phyloP scores from a whole-genome alignment of 106 monocot species.

The Ottelia alismoides region DNA sequence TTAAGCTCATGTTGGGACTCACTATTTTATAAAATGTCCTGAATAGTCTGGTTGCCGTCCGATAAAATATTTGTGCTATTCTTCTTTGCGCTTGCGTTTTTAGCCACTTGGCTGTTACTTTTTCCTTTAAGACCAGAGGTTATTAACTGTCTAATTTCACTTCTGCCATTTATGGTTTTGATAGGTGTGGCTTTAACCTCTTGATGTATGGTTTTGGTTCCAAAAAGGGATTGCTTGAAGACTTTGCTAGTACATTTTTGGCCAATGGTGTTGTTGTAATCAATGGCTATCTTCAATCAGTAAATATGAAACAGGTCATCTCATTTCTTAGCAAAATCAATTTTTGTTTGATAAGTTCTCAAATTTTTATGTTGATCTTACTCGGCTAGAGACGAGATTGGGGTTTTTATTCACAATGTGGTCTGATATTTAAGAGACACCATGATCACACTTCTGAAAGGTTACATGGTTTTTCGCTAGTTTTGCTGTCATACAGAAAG shows the following conservation, averaged over 20 bases:
- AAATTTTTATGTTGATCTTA: neutral
- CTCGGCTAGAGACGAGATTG: neutral
- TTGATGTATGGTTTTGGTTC: constrained; percentile 98
- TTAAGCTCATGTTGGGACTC: no score
- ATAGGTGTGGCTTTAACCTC: constrained; percentile 88
- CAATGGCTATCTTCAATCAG: constrained; percentile 84
- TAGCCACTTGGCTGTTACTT: neutral
- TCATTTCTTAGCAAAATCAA: no score
- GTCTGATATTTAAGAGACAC: no score
- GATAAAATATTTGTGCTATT: neutral
- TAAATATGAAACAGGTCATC: constrained; percentile 82
- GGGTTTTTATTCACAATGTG: no score
- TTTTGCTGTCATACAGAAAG: no score
- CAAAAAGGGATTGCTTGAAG: constrained; percentile 83
- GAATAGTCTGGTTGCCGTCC: neutral
- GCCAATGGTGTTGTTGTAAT: constrained; percentile 68
- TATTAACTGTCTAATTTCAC: neutral
- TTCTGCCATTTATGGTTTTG: neutral
- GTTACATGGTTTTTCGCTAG: no score
- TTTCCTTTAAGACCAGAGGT: neutral
- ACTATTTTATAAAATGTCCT: no score
- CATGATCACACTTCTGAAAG: no score
- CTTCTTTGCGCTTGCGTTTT: neutral
- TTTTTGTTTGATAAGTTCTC: neutral
- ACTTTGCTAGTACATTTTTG: constrained; percentile 71